These are phyloP conservation scores for Botrytis byssoidea DNA, from an alignment of 2,329 filamentous ascomycete genomes.

Conservation along the genomic window DNA sequence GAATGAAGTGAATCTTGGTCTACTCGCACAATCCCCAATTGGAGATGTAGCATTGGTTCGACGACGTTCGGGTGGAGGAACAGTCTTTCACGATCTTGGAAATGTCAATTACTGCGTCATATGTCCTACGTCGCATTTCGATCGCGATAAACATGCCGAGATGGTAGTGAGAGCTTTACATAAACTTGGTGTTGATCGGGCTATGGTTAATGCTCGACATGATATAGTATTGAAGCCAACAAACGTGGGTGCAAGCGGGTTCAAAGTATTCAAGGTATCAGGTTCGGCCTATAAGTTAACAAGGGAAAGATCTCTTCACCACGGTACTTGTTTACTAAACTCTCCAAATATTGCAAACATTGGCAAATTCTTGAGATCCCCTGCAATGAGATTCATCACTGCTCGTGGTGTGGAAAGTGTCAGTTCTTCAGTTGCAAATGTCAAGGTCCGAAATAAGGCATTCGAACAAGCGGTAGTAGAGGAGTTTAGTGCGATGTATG, in stretches of 20 bases:
- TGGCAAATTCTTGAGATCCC: slow-evolving; percentile 70
- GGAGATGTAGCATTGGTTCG: slow-evolving; percentile 60
- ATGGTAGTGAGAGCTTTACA: slow-evolving; percentile 88
- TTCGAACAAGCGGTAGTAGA: slow-evolving; percentile 54
- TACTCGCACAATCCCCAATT: slow-evolving; percentile 45
- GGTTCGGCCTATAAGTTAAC: slow-evolving; percentile 96
- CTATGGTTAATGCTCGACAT: slow-evolving; percentile 83
- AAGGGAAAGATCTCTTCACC: slow-evolving; percentile 76
- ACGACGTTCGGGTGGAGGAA: slow-evolving; percentile 81
- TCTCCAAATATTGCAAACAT: slow-evolving; percentile 73
- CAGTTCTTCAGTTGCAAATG: slow-evolving; percentile 78
- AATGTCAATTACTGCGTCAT: slow-evolving; percentile 97
- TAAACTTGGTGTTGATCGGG: slow-evolving; percentile 54
- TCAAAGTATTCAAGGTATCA: slow-evolving; percentile 70
- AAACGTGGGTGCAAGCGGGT: slow-evolving; percentile 20
- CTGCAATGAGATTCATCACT: slow-evolving; percentile 71
- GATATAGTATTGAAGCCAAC: slow-evolving; percentile 78
- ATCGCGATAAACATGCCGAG: slow-evolving; percentile 81
- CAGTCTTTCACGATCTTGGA: slow-evolving; percentile 89
- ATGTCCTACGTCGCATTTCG: slow-evolving; percentile 71
- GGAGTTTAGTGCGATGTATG: slow-evolving; percentile 70
- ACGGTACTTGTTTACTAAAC: slow-evolving; percentile 82
- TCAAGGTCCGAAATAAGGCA: slow-evolving; percentile 56
- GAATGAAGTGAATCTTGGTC: slow-evolving; percentile 78
- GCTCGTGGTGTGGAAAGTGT: slow-evolving; percentile 90